Evolutionary conservation across 345 rosid species (phyloP), one percentile per base, ranked within the genome.

Genomic region (Hypericum androsaemum): DNA sequence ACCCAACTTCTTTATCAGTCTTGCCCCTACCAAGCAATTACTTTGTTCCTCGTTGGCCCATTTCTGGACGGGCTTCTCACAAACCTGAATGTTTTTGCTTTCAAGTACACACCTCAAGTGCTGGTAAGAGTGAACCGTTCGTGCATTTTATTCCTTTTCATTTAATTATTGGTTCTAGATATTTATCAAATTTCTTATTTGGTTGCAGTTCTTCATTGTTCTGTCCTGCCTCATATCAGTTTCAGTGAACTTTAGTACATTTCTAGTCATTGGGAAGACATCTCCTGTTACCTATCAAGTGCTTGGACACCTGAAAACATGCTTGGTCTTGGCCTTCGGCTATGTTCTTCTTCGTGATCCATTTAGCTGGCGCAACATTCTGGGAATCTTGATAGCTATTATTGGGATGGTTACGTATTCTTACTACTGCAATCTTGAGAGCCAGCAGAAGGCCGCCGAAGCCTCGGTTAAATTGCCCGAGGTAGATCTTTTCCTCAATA

Each of bases 281-380:
- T 94, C 99, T 66, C 99, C 99, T 2, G 99, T 94, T 58, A 88
- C 99, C 39, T 94, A 94, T 74, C 99, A 94, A 69, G 99, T 94
- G 50, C 80, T 94, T n/a, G 99, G 99, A 47, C 99, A 94, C 75
- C 75, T 94, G 43, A 94, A 94, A 74, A 94, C 99, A 52, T 94
- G 99, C 74, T 74, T 94, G 44, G 97, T 94, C 63, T 79, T 94
- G 82, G 95, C 95, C 28, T 94, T 94, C 50, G 99, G 99, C 40
- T 94, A 94, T 48, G 85, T 86, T 60, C 79, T 94, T 52, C 83
- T 94, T 49, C 82, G 50, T 15, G 97, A 94, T 62, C 99, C 99
- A 43, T 94, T 94, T 57, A 82, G 86, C 74, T 86, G 99, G 99
- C 84, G 90, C 56, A 94, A 94, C 74, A 81, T 94, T 66, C 69